Evolutionary conservation across 1,284 basidiomycete species (phyloP).

Genomic region (Fistulina hepatica): DNA sequence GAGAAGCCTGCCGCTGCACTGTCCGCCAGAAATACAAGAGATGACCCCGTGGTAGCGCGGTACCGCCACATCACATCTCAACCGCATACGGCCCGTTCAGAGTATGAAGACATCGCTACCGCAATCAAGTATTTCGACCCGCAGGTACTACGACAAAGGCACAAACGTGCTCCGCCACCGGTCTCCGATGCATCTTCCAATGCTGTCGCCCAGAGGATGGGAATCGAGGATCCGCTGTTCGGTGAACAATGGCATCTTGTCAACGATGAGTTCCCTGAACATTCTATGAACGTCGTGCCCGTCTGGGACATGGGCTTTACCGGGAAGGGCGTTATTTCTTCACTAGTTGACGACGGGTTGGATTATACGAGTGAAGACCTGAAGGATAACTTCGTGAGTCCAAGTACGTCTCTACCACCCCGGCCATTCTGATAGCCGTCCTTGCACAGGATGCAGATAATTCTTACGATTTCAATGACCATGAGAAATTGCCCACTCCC

Average conservation of each 20-base stretch:
- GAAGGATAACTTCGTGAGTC: slow-evolving; percentile 81
- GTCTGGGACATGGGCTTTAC: slow-evolving; percentile 82
- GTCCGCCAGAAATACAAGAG: slow-evolving; percentile 25
- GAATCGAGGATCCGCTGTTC: slow-evolving; percentile 83
- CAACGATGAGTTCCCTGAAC: slow-evolving; percentile 62
- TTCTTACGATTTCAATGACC: slow-evolving; percentile 97
- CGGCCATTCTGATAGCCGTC: slow-evolving; percentile 6
- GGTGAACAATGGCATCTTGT: slow-evolving; percentile 87
- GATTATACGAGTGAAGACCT: slow-evolving; percentile 87
- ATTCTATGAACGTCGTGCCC: slow-evolving; percentile 80
- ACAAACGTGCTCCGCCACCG: slow-evolving; percentile 43
- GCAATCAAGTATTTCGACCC: slow-evolving; percentile 40
- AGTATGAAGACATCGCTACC: slow-evolving; percentile 31
- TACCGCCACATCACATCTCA: no score
- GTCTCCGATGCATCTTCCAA: slow-evolving; percentile 28
- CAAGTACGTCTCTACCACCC: slow-evolving; percentile 3
- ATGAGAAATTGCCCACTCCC: slow-evolving; percentile 80
- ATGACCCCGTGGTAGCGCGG: slow-evolving; percentile 42
- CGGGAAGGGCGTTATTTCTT: slow-evolving; percentile 80
- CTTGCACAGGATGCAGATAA: slow-evolving; percentile 66
- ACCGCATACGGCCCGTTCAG: no score
- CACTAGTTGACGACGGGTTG: slow-evolving; percentile 92
- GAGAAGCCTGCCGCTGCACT: slow-evolving; percentile 27
- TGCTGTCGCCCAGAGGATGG: slow-evolving; percentile 50
- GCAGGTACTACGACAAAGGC: slow-evolving; percentile 52